These are phyloP conservation scores for Metarhizium robertsii DNA, from an alignment of 2,329 filamentous ascomycete species.

Conservation along the genomic window DNA sequence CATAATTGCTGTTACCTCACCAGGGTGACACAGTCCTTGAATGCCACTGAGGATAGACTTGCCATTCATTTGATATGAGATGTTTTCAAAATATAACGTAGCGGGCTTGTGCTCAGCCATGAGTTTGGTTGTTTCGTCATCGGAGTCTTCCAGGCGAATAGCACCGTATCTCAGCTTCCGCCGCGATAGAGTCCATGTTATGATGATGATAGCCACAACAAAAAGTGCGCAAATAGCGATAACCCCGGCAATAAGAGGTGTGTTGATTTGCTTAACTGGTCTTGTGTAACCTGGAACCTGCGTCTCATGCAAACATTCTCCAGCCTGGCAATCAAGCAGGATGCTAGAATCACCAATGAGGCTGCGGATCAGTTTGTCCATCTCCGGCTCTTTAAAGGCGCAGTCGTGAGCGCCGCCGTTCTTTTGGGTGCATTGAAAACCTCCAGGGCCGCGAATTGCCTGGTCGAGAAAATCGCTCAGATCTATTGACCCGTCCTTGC, in stretches of 20 bases:
- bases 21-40: conserved; percentile 79
- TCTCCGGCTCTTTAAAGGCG: conserved; percentile 80
- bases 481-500: conserved; percentile 83
- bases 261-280: conserved; percentile 92
- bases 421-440: conserved; percentile 64
- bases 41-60: conserved; percentile 76
- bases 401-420: conserved; percentile 58
- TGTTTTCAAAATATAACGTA: conserved; percentile 77
- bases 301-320: conserved; percentile 88
- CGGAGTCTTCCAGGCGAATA: conserved; percentile 79
- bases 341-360: conserved; percentile 93
- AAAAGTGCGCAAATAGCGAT: conserved; percentile 83
- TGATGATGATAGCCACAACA: conserved; percentile 74
- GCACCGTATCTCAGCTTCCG: conserved; percentile 61
- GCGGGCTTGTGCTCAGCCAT: conserved; percentile 89
- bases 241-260: conserved; percentile 85
- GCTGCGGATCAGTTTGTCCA: conserved; percentile 80
- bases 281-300: conserved; percentile 85
- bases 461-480: conserved; percentile 80
- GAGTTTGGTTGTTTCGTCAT: conserved; percentile 77
- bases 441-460: conserved; percentile 77
- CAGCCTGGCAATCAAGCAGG: conserved; percentile 68
- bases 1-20: conserved; percentile 97
- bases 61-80: conserved; percentile 78
- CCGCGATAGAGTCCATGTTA: conserved; percentile 81